Evolutionary conservation across 176 grass and related monocot genomes (phyloP), one percentile per base, ranked within the genome.

Genomic region (Paspalum notatum): DNA sequence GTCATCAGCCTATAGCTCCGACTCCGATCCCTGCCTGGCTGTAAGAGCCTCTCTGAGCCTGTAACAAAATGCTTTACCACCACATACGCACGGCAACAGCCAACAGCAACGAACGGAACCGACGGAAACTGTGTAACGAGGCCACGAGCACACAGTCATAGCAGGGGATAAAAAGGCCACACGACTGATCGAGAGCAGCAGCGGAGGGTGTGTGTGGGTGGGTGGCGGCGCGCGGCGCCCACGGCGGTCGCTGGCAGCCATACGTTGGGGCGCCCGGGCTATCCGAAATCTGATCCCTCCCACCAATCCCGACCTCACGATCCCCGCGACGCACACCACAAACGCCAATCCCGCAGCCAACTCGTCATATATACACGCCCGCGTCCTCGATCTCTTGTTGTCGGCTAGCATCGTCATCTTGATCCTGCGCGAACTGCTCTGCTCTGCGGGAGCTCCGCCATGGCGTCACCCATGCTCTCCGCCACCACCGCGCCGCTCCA

Each of bases 401-500:
- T 59, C 63, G 75, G 59, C 57, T 77, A n/a, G 74, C 74, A 24
- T 21, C 44, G 6, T 70, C 70, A 12, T 21, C 77, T 69, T 62
- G 61, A 20, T 37, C 53, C 42, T 40, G 15, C 43, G 53, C n/a
- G n/a, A n/a, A n/a, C n/a, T n/a, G n/a, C n/a, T n/a, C 20, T 50
- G 62, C 44, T 66, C 62, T 1, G 1, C 26, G 8, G 9, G 1
- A 1, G 59, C 46, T 18, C 76, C 71, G 75, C 51, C 83, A 90
- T 90, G 87, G 87, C 87, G 78, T 78, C 87, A 78, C 83, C 87
- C 83, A 85, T 90, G 87, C 87, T 90, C 80, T 88, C 86, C 49
- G 69, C 86, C 40, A 53, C 86, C 67, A 74, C 81, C 66, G 80
- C 39, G 42, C 75, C 80, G 4, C 80, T 83, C 80, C 86, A 83